Conservation (phyloP, 2,329 filamentous ascomycete species). For the Aureobasidium mangrovei region DNA sequence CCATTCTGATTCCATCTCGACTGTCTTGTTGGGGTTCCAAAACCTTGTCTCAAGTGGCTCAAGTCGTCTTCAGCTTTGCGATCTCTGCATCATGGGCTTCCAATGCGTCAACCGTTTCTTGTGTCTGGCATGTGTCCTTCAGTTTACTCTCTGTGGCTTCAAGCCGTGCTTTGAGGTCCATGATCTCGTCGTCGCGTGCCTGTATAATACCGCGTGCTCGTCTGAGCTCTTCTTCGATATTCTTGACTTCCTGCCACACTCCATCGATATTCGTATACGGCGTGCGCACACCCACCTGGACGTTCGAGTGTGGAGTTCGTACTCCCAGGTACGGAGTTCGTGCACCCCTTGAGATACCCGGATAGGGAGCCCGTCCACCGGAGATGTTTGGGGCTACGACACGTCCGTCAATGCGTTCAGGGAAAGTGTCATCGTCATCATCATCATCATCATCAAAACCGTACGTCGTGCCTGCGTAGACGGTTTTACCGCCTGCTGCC, state of each 20-base stretch:
- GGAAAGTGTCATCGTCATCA: neutral
- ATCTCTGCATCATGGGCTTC: neutral
- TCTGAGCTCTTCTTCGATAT: neutral
- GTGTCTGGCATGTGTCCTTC: too few relatives aligned
- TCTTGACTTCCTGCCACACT: neutral
- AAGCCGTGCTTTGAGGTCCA: neutral
- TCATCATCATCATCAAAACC: neutral
- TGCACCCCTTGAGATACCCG: neutral
- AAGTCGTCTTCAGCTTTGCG: neutral
- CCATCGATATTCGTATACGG: neutral
- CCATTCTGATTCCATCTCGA: too few relatives aligned
- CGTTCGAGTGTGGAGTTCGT: neutral
- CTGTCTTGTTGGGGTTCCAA: too few relatives aligned
- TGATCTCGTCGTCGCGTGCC: slow-evolving; percentile 1
- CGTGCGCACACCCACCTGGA: neutral
- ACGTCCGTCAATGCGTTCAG: neutral
- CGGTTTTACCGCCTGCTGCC: slow-evolving; percentile 2
- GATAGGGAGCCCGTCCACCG: neutral
- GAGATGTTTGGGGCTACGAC: neutral
- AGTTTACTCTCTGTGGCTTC: neutral
- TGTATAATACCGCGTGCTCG: neutral
- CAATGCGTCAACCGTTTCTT: neutral
- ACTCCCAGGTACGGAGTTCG: neutral
- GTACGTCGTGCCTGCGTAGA: neutral
- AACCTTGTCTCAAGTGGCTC: too few relatives aligned